Evolutionary conservation across 78 protist species (phyloP).

Genomic region (Dictyostelium discoideum): DNA sequence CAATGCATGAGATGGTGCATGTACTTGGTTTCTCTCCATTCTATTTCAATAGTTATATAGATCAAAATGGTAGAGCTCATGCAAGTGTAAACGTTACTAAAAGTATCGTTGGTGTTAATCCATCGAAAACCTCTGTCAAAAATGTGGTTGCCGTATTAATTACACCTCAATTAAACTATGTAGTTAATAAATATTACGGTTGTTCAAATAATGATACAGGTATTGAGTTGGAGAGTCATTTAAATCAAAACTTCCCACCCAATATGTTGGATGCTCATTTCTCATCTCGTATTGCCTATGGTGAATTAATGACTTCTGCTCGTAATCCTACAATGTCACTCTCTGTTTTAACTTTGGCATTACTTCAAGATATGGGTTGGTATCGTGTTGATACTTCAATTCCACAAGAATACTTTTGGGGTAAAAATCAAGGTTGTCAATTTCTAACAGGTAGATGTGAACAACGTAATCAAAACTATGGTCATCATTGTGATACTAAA

Average conservation of each 20-base stretch:
- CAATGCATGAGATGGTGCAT: constrained; percentile 39
- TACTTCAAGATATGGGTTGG: constrained; percentile 41
- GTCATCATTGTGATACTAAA: not conserved
- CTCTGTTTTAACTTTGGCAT: not conserved
- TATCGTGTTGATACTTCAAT: constrained; percentile 7
- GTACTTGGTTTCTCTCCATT: constrained; percentile 14
- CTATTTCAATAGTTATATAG: not conserved
- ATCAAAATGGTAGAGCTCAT: not conserved
- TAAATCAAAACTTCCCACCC: not conserved
- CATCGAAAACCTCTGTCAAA: not conserved
- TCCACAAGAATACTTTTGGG: constrained; percentile 22
- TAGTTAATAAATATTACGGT: not conserved
- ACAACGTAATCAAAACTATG: not conserved
- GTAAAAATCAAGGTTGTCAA: not conserved
- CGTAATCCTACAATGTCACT: not conserved
- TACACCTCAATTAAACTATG: constrained; percentile 5
- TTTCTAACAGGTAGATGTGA: constrained; percentile 9
- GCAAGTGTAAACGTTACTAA: not conserved
- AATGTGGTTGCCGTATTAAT: not conserved
- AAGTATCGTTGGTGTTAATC: not conserved
- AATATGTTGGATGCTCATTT: constrained; percentile 3
- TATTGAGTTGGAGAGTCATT: constrained; percentile 9
- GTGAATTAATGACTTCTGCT: constrained; percentile 3
- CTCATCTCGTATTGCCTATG: not conserved
- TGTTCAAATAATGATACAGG: not conserved